These are phyloP conservation scores for Castanea crenata DNA, from an alignment of 306 rosid species.

Conservation along the genomic window DNA sequence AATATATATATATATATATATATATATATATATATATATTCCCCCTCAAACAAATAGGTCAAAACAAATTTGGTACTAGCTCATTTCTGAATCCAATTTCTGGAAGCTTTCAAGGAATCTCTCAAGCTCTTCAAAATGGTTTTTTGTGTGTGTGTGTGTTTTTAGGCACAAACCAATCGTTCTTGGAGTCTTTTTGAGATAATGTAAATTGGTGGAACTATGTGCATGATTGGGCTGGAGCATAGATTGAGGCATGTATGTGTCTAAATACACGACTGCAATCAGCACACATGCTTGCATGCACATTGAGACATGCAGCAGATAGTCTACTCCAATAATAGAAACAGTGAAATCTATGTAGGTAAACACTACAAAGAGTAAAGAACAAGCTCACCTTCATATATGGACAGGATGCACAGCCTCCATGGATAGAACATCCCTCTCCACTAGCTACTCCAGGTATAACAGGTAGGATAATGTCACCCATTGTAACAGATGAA, in stretches of 20 bases:
- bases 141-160: too few relatives aligned
- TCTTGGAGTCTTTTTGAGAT: background rate
- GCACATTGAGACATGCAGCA: background rate
- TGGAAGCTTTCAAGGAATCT: too few relatives aligned
- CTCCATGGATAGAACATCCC: conserved; percentile 94
- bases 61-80: too few relatives aligned
- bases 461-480: conserved; percentile 55
- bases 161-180: too few relatives aligned
- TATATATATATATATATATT: too few relatives aligned
- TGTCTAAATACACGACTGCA: background rate
- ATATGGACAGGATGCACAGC: conserved; percentile 99
- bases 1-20: too few relatives aligned
- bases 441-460: conserved; percentile 93
- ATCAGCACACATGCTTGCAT: background rate
- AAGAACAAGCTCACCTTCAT: conserved; percentile 69
- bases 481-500: conserved; percentile 43
- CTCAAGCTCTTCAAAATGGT: too few relatives aligned
- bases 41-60: too few relatives aligned
- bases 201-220: background rate
- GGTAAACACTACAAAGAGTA: background rate
- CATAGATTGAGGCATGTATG: background rate
- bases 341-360: conserved; percentile 10
- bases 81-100: too few relatives aligned
- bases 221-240: background rate
- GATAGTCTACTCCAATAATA: background rate